phyloP scores from a whole-genome alignment of 345 rosid species.

The Limnanthes douglasii region DNA sequence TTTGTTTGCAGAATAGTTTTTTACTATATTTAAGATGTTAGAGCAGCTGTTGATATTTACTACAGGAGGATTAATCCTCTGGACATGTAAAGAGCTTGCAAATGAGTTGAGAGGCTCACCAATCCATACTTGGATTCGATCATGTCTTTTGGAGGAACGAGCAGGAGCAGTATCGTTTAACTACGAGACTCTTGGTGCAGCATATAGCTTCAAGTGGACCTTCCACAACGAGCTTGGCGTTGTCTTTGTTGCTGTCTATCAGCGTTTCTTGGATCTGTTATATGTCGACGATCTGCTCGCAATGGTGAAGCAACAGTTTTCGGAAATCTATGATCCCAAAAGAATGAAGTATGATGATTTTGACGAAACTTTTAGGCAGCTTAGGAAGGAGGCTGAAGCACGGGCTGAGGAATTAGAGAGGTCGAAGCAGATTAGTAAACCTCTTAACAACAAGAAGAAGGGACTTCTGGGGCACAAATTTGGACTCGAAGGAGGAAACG shows the following conservation, averaged over 20 bases:
- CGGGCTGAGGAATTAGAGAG: constrained; percentile 77
- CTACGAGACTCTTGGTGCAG: constrained; percentile 65
- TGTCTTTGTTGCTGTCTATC: constrained; percentile 98
- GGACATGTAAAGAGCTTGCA: constrained; percentile 95
- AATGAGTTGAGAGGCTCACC: constrained; percentile 91
- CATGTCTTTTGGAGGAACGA: constrained; percentile 94
- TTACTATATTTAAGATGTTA: constrained; percentile 35
- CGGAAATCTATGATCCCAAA: constrained; percentile 71
- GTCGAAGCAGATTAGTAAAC: constrained; percentile 40
- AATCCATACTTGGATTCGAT: constrained; percentile 71
- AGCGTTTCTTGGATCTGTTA: constrained; percentile 74
- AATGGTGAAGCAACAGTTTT: constrained; percentile 56
- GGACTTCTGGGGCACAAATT: constrained; percentile 40
- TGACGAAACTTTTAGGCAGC: constrained; percentile 80
- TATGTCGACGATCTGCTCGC: constrained; percentile 93
- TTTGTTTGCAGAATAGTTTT: constrained; percentile 12
- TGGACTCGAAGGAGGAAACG: constrained; percentile 50
- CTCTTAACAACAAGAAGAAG: constrained; percentile 34
- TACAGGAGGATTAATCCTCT: constrained; percentile 92
- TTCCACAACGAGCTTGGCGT: constrained; percentile 93
- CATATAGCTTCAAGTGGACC: constrained; percentile 94
- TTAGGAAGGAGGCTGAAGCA: constrained; percentile 86
- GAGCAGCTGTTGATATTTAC: constrained; percentile 92
- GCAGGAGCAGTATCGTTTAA: constrained; percentile 67
- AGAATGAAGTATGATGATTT: constrained; percentile 45